Percentiles rank a stretch among this genome's conserved stretches.
phyloP scores from a whole-genome alignment of 768 basidiomycete genomes.

The Gelatoporia subvermispora region DNA sequence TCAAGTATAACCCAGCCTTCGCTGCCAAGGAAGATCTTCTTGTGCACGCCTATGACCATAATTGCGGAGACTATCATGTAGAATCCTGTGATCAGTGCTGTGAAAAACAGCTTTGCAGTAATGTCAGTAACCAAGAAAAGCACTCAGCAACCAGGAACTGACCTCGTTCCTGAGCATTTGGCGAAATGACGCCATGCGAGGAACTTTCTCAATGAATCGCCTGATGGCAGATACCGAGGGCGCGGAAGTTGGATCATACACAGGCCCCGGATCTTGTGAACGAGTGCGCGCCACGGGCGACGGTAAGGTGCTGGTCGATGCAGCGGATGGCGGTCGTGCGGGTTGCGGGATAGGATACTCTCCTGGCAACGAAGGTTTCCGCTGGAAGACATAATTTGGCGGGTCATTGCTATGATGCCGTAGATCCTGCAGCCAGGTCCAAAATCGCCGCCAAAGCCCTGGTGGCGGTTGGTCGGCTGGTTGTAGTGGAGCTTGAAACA shows the following conservation, averaged over 20 bases:
- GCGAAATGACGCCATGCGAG: constrained; percentile 49
- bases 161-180: constrained; percentile 63
- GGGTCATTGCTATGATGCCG: background rate
- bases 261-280: background rate
- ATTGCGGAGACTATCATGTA: constrained; percentile 45
- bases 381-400: constrained; percentile 14
- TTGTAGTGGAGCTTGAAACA: background rate
- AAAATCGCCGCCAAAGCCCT: background rate
- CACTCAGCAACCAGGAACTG: constrained; percentile 8
- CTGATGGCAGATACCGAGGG: constrained; percentile 29
- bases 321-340: constrained; percentile 10
- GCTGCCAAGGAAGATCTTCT: constrained; percentile 39
- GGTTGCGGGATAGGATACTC: constrained; percentile 13
- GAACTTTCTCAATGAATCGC: constrained; percentile 43
- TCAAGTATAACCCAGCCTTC: constrained; percentile 50
- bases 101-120: constrained; percentile 44
- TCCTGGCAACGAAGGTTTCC: constrained; percentile 17
- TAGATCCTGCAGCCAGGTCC: background rate
- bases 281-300: constrained; percentile 1
- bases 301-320: constrained; percentile 1
- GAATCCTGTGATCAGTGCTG: constrained; percentile 45
- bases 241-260: constrained; percentile 13
- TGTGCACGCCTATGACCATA: constrained; percentile 45
- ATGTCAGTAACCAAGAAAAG: background rate
- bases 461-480: background rate